A percentile compares a stretch with the other conserved stretches of the same genome.
Evolutionary conservation across 1,139 yeast genomes (phyloP).

Genomic region (Scheffersomyces cryptocercus): DNA sequence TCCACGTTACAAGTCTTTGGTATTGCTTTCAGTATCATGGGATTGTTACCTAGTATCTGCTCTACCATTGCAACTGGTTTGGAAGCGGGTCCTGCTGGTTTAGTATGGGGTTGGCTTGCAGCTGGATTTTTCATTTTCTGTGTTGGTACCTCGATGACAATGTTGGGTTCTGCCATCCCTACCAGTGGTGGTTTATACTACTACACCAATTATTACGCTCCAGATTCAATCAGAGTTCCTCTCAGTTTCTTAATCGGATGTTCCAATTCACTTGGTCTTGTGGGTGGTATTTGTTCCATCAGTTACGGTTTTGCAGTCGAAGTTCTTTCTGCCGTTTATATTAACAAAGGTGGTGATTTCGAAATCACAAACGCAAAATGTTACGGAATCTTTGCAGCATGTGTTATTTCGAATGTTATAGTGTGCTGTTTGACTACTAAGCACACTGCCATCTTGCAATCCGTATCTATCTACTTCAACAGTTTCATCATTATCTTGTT

Average conservation of each 20-base stretch:
- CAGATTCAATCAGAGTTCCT: slow-evolving; percentile 32
- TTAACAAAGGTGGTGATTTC: slow-evolving; percentile 33
- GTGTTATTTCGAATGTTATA: slow-evolving; percentile 27
- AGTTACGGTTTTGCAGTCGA: slow-evolving; percentile 41
- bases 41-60: slow-evolving; percentile 48
- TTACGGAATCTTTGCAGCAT: slow-evolving; percentile 41
- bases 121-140: slow-evolving; percentile 58
- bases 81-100: slow-evolving; percentile 56
- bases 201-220: slow-evolving; percentile 46
- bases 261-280: slow-evolving; percentile 36
- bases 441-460: slow-evolving; percentile 58
- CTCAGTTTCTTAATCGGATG: slow-evolving; percentile 38
- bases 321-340: slow-evolving; percentile 34
- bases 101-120: slow-evolving; percentile 74
- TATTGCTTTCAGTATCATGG: slow-evolving; percentile 56
- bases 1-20: slow-evolving; percentile 54
- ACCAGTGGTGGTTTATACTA: slow-evolving; percentile 58
- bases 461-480: slow-evolving; percentile 59
- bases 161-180: slow-evolving; percentile 68
- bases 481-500: slow-evolving; percentile 56
- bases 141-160: slow-evolving; percentile 65
- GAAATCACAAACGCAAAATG: slow-evolving; percentile 29
- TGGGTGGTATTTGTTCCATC: slow-evolving; percentile 41
- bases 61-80: slow-evolving; percentile 37
- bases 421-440: slow-evolving; percentile 34